phyloP scores from a whole-genome alignment of 2,329 filamentous ascomycete genomes.

The Pyrenochaeta sp. region DNA sequence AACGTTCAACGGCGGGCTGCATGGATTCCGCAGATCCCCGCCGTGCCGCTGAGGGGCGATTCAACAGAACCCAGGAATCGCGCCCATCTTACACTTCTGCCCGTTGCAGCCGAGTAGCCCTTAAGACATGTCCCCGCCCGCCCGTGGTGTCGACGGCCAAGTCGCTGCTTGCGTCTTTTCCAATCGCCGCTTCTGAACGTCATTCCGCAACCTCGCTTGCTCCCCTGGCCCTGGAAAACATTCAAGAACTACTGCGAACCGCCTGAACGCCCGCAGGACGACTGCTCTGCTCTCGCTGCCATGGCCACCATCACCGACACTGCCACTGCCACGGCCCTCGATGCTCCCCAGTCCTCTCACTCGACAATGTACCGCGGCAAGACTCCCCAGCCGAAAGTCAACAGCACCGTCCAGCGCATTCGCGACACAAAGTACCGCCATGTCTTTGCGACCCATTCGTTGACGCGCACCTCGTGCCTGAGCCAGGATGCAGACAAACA shows the following conservation, averaged over 20 bases:
- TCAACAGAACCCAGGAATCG: slow-evolving; percentile 24
- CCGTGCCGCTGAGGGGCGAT: slow-evolving; percentile 21
- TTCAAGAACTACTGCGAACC: slow-evolving; percentile 1
- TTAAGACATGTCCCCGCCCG: slow-evolving; percentile 16
- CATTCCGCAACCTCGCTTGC: slow-evolving; percentile 14
- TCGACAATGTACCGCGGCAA: slow-evolving; percentile 34
- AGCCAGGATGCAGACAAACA: slow-evolving; percentile 79
- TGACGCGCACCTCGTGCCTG: slow-evolving; percentile 76
- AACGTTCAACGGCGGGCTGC: slow-evolving; percentile 13
- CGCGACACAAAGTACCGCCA: slow-evolving; percentile 78
- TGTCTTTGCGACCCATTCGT: slow-evolving; percentile 83
- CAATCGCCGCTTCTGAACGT: slow-evolving; percentile 20
- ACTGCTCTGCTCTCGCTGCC: slow-evolving; percentile 1
- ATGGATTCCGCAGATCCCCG: slow-evolving; percentile 23
- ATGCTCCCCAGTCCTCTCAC: slow-evolving; percentile 29
- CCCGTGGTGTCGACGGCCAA: slow-evolving; percentile 22
- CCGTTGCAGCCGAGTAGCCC: slow-evolving; percentile 14
- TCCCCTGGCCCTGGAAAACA: no score
- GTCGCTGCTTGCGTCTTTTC: slow-evolving; percentile 27
- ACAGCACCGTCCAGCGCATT: slow-evolving; percentile 24
- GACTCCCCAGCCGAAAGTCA: slow-evolving; percentile 22
- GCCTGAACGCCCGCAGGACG: slow-evolving; percentile 3
- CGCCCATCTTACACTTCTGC: slow-evolving; percentile 18
- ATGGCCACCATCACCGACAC: slow-evolving; percentile 44
- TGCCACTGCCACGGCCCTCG: slow-evolving; percentile 32